Evolutionary conservation across 2,329 filamentous ascomycete species (phyloP), one percentile per base, ranked within the genome.

Genomic region (Shiraia sp.): DNA sequence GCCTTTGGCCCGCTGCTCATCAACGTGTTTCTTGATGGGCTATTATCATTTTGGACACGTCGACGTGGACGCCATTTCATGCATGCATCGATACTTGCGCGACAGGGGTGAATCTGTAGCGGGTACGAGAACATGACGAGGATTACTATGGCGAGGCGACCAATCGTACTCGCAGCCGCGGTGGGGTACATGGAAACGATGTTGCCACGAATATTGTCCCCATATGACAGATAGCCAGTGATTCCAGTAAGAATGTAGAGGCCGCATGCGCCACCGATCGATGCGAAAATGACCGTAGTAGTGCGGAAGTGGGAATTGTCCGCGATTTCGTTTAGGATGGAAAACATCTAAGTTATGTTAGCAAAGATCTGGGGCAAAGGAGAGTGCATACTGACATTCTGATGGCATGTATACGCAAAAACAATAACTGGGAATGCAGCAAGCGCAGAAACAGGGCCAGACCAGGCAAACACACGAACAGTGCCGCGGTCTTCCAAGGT

Each of bases 341-440:
- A 96, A 68, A 99, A 99, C 93, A 99, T 99, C 88, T 93, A 55
- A 1, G 2, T 6, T 2, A 22, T 6, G 31, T 59, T 27, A 53
- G 50, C 51, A 34, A 30, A 14, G 7, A 25, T 15, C 14, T 2
- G 3, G 15, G 7, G 10, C 9, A 2, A 7, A 19, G 6, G 16
- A 7, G 2, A 23, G 22, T n/a, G 6, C 10, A 3, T 13, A 64
- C 82, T 53, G 73, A 93, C 89, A 67, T 99, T 99, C 64, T 99
- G 93, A 70, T 99, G 93, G 68, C 93, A 99, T 1, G 93, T 99
- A 68, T 97, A 99, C n/a, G 92, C 93, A 76, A 99, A 99, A 2
- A 99, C 89, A 42, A 97, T 91, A 38, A 99, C 90, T 0, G 93
- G 93, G 51, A 99, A 82, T 49, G 88, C 91, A 56, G 89, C 90